These are phyloP conservation scores for Lyophyllum atratum DNA, from an alignment of 768 basidiomycete genomes.

Conservation along the genomic window DNA sequence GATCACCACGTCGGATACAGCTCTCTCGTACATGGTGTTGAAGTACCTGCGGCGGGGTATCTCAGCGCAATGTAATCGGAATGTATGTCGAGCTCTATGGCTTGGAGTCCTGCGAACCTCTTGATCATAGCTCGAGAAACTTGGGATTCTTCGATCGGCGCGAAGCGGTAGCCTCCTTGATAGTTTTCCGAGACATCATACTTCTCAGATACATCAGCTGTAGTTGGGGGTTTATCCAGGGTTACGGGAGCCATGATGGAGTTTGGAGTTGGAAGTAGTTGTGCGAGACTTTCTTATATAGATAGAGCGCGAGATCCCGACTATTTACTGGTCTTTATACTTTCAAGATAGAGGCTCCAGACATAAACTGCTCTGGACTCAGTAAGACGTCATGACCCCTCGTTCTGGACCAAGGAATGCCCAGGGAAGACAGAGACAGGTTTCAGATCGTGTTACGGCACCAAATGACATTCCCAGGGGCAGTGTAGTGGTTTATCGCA, in stretches of 20 bases:
- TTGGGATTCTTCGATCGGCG: slow-evolving; percentile 75
- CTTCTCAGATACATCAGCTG: slow-evolving; percentile 18
- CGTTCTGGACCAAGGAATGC: not conserved
- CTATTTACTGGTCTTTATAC: not conserved
- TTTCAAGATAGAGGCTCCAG: not conserved
- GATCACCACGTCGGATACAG: slow-evolving; percentile 77
- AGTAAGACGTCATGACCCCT: not conserved
- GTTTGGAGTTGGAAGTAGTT: not conserved
- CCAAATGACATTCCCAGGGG: not conserved
- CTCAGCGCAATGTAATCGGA: not conserved
- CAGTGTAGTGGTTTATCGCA: too few relatives aligned
- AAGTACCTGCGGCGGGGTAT: slow-evolving; percentile 54
- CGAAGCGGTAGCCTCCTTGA: slow-evolving; percentile 65
- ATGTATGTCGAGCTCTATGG: not conserved
- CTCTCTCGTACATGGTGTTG: slow-evolving; percentile 70
- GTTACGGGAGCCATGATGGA: slow-evolving; percentile 5
- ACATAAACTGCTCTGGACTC: not conserved
- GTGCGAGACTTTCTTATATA: slow-evolving; percentile 8
- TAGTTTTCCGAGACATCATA: slow-evolving; percentile 54
- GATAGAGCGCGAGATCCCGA: slow-evolving; percentile 5
- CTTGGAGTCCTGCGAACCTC: too few relatives aligned
- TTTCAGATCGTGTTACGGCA: not conserved
- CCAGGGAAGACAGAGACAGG: not conserved
- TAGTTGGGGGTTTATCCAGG: slow-evolving; percentile 8
- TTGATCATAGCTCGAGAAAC: slow-evolving; percentile 80